phyloP scores from a whole-genome alignment of 176 grass and related monocot genomes.

The Echinochloa phyllopogon region DNA sequence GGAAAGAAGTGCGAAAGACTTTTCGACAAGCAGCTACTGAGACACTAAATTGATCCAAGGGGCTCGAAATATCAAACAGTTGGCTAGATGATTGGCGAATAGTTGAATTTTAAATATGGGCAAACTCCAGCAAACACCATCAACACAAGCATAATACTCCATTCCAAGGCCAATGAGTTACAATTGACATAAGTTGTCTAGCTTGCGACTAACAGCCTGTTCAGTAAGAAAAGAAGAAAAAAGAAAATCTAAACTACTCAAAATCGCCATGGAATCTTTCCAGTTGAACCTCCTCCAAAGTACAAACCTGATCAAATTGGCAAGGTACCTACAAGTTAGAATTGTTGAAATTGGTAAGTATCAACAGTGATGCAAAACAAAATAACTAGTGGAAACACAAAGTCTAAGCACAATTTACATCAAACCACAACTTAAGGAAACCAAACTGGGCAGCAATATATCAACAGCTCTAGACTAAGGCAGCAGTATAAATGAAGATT shows the following conservation, averaged over 20 bases:
- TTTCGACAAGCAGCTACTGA: too few relatives aligned
- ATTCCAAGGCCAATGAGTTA: constrained; percentile 26
- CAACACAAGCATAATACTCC: background rate
- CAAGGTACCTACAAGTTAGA: background rate
- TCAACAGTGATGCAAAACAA: background rate
- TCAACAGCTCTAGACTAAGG: too few relatives aligned
- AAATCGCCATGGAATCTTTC: background rate
- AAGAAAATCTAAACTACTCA: constrained; percentile 46
- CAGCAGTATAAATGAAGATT: background rate
- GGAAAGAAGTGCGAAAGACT: too few relatives aligned
- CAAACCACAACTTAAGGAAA: too few relatives aligned
- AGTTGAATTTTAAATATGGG: too few relatives aligned
- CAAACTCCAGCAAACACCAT: background rate
- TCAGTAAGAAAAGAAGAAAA: constrained; percentile 12
- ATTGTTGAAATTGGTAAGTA: background rate
- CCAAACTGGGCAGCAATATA: too few relatives aligned
- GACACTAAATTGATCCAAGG: too few relatives aligned
- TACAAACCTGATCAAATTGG: background rate
- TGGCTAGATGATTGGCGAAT: too few relatives aligned
- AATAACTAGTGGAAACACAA: too few relatives aligned
- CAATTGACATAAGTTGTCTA: background rate
- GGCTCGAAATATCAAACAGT: too few relatives aligned
- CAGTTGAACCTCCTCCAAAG: background rate
- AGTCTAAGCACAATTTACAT: too few relatives aligned
- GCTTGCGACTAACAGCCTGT: constrained; percentile 23